These are phyloP conservation scores for Penicillium longicatenatum DNA, from an alignment of 495 filamentous ascomycete genomes.

Conservation along the genomic window DNA sequence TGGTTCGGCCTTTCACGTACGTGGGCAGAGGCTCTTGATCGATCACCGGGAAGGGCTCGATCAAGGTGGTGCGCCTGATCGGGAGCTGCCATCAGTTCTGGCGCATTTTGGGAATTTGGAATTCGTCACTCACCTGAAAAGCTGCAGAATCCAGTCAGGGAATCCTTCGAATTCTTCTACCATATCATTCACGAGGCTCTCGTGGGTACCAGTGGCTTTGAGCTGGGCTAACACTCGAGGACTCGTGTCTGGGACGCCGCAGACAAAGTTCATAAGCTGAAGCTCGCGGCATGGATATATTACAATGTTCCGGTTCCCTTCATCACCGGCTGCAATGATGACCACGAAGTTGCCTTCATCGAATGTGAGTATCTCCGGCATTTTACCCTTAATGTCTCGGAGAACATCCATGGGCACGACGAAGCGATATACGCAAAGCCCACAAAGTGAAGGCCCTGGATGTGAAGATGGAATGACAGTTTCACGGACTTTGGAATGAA, in stretches of 20 bases:
- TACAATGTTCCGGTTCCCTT: conserved; percentile 12
- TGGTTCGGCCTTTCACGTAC: background rate
- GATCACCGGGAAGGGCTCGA: background rate
- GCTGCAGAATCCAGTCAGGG: background rate
- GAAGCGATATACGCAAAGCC: conserved; percentile 11
- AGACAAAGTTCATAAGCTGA: conserved; percentile 14
- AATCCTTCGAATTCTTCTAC: conserved; percentile 1
- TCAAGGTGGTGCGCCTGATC: background rate
- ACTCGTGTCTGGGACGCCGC: conserved; percentile 10
- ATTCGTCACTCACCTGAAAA: background rate
- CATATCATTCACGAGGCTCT: conserved; percentile 5
- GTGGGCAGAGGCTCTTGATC: background rate
- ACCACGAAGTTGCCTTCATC: conserved; percentile 9
- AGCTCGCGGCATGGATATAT: conserved; percentile 12
- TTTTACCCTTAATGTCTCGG: background rate
- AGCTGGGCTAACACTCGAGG: conserved; percentile 1
- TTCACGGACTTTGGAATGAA: conserved; percentile 12
- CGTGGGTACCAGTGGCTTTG: conserved; percentile 1
- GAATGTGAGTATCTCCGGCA: conserved; percentile 3
- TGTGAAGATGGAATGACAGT: conserved; percentile 10
- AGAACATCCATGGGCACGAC: conserved; percentile 12
- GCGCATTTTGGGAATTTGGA: background rate
- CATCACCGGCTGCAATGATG: conserved; percentile 9
- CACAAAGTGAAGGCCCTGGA: conserved; percentile 10
- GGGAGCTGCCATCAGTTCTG: background rate